These are phyloP conservation scores for Pseudodiploospora longispora DNA, from an alignment of 2,329 filamentous ascomycete species.

Conservation along the genomic window DNA sequence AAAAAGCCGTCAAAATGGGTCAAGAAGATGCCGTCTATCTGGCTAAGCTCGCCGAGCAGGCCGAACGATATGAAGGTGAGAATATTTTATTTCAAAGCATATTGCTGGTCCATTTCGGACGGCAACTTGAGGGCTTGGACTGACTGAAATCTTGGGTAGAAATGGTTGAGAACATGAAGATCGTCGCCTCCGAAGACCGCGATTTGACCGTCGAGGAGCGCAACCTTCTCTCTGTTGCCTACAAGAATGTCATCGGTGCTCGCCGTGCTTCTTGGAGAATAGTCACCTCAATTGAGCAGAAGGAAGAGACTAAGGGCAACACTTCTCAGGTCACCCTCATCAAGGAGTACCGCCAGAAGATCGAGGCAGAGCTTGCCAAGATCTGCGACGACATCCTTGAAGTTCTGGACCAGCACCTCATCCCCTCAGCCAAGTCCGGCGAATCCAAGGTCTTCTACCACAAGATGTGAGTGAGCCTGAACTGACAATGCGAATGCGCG, in stretches of 20 bases:
- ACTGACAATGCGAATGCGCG: neutral
- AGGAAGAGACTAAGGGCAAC: constrained; percentile 99
- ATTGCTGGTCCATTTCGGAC: neutral
- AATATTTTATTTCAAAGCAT: constrained; percentile 3
- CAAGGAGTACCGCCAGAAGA: constrained; percentile 98
- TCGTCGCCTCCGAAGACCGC: constrained; percentile 79
- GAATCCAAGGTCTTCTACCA: constrained; percentile 99
- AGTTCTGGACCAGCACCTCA: constrained; percentile 88
- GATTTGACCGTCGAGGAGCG: constrained; percentile 89
- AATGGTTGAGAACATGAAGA: constrained; percentile 99
- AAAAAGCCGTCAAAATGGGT: constrained; percentile 67
- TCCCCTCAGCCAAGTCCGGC: constrained; percentile 86
- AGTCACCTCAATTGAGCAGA: constrained; percentile 97
- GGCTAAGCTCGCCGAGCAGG: constrained; percentile 99
- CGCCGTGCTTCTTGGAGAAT: constrained; percentile 98
- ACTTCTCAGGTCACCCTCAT: constrained; percentile 82
- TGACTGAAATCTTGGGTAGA: constrained; percentile 46
- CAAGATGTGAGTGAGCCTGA: constrained; percentile 70
- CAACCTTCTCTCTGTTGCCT: constrained; percentile 94
- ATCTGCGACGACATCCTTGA: constrained; percentile 97
- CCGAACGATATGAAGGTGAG: constrained; percentile 98
- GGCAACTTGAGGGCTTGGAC: constrained; percentile 9
- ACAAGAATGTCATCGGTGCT: constrained; percentile 98
- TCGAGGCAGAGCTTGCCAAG: constrained; percentile 91
- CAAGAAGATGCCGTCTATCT: constrained; percentile 99